Percentiles rank a stretch among this genome's conserved stretches.
These are phyloP conservation scores for Cnidoscolus chayamansa DNA, from an alignment of 441 rosid genomes.

Conservation along the genomic window DNA sequence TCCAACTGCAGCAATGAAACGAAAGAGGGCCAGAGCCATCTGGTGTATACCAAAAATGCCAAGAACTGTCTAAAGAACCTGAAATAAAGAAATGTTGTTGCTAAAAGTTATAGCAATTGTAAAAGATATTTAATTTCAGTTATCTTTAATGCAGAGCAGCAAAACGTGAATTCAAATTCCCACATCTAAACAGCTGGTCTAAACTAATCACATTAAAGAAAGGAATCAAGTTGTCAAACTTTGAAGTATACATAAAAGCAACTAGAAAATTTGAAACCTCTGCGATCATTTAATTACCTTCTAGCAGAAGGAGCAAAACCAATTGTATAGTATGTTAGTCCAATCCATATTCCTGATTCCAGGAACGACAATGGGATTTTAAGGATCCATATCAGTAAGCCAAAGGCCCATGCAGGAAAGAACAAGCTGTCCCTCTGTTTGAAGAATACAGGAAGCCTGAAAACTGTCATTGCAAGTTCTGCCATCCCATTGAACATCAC, in stretches of 20 bases:
- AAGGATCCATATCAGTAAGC: slow-evolving; percentile 62
- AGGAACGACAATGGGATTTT: slow-evolving; percentile 62
- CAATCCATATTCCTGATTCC: slow-evolving; percentile 63
- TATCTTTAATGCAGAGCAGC: not conserved
- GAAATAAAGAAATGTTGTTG: slow-evolving; percentile 16
- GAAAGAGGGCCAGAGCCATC: slow-evolving; percentile 86
- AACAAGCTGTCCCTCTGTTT: slow-evolving; percentile 82
- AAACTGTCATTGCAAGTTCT: slow-evolving; percentile 59
- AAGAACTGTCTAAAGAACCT: slow-evolving; percentile 83
- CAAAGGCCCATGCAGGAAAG: slow-evolving; percentile 80
- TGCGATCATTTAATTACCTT: slow-evolving; percentile 41
- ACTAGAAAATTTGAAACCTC: not conserved
- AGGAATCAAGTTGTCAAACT: not conserved
- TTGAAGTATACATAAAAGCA: not conserved
- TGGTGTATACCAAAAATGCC: slow-evolving; percentile 68
- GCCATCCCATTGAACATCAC: slow-evolving; percentile 86
- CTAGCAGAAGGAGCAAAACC: slow-evolving; percentile 77
- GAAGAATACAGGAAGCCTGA: slow-evolving; percentile 75
- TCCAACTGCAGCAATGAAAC: slow-evolving; percentile 82
- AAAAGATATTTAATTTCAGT: not conserved
- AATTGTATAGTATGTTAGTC: slow-evolving; percentile 60
- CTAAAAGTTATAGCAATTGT: slow-evolving; percentile 5
- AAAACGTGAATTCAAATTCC: not conserved
- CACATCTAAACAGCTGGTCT: not conserved
- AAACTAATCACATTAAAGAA: not conserved